Evolutionary conservation across 2,329 filamentous ascomycete species (phyloP).

Genomic region (Boeremia exigua): DNA sequence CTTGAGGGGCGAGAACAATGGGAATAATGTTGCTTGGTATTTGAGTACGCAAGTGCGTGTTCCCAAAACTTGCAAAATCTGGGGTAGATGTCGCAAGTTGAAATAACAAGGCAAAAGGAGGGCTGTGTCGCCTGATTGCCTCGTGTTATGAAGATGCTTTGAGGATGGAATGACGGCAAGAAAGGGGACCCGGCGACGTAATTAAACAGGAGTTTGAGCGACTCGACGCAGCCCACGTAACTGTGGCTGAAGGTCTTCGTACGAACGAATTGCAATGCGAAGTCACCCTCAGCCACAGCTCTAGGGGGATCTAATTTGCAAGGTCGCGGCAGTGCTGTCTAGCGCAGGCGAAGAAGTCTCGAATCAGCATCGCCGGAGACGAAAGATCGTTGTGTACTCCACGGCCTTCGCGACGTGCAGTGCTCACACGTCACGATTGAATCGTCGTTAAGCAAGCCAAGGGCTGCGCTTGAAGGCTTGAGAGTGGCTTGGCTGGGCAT

Average conservation of each 20-base stretch:
- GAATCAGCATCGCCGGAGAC: constrained; percentile 12
- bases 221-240: constrained; percentile 4
- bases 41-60: constrained; percentile 20
- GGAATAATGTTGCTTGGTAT: constrained; percentile 13
- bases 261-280: constrained; percentile 15
- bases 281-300: constrained; percentile 5
- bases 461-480: constrained; percentile 25
- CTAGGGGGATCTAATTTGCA: constrained; percentile 2
- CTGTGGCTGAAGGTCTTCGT: constrained; percentile 9
- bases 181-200: constrained; percentile 16
- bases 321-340: constrained; percentile 8
- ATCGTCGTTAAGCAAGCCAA: constrained; percentile 25
- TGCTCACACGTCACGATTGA: constrained; percentile 30
- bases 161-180: constrained; percentile 4
- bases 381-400: not conserved
- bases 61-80: constrained; percentile 3
- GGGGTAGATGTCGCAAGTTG: constrained; percentile 12
- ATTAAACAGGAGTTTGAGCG: constrained; percentile 18
- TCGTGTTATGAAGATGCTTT: constrained; percentile 6
- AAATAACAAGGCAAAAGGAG: constrained; percentile 1
- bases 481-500: constrained; percentile 12
- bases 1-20: constrained; percentile 20
- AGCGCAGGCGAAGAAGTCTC: constrained; percentile 7
- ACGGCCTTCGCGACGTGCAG: constrained; percentile 13
- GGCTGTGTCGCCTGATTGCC: constrained; percentile 10